Conservation (phyloP, 768 basidiomycete genomes). For the Leucocoprinus sp. region DNA sequence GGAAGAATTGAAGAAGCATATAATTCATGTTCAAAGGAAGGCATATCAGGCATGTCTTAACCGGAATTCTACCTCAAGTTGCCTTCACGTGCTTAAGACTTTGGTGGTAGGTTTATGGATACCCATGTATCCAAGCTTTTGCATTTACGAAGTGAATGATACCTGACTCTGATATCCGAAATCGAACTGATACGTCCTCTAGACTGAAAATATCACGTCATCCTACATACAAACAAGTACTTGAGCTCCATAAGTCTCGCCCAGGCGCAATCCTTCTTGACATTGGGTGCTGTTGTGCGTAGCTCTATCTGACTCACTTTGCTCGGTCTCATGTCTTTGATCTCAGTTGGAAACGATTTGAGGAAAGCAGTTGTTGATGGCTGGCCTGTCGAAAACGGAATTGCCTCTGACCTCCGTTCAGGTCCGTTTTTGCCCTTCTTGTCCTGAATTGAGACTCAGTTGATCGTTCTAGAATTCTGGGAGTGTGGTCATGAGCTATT, state of each 20-base stretch:
- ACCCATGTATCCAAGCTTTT: constrained; percentile 24
- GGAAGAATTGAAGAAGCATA: constrained; percentile 30
- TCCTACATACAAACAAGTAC: constrained; percentile 25
- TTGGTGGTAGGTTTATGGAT: constrained; percentile 24
- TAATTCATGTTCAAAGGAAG: constrained; percentile 28
- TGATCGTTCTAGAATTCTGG: constrained; percentile 41
- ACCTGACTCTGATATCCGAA: neutral
- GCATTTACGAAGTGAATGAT: neutral
- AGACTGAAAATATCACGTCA: constrained; percentile 27
- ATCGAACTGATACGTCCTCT: neutral
- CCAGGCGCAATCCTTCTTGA: constrained; percentile 31
- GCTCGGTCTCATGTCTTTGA: neutral
- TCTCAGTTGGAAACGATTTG: constrained; percentile 32
- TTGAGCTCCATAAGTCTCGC: constrained; percentile 19
- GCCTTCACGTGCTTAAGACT: constrained; percentile 13
- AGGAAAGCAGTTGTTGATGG: constrained; percentile 33
- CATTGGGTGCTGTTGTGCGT: constrained; percentile 37
- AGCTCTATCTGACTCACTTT: neutral
- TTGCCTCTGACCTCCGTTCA: constrained; percentile 29
- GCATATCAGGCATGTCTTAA: constrained; percentile 19
- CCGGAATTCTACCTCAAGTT: neutral
- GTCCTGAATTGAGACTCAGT: neutral
- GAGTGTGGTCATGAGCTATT: constrained; percentile 55
- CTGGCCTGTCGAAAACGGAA: constrained; percentile 26
- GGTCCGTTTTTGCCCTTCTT: constrained; percentile 15